A percentile compares a stretch with the other conserved stretches of the same genome.
Conservation (phyloP, 129 eudicot genomes). For the Heracleum sosnowskyi region DNA sequence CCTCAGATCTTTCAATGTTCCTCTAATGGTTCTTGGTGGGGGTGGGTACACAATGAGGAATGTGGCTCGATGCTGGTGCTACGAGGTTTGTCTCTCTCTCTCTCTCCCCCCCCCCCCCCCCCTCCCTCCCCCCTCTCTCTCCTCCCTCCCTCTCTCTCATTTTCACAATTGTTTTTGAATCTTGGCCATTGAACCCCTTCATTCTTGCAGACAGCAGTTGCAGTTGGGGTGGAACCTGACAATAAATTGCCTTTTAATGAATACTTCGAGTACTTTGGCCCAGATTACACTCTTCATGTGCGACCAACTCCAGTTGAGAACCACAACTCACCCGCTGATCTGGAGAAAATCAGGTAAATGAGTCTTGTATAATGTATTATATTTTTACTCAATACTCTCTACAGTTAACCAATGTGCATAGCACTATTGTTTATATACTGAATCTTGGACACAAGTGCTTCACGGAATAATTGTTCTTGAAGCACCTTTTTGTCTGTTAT, state of each 20-base stretch:
- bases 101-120: no score
- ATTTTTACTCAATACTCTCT: background rate
- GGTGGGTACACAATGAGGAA: conserved; percentile 88
- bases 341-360: conserved; percentile 57
- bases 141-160: no score
- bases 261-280: conserved; percentile 86
- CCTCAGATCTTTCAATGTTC: conserved; percentile 78
- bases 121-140: no score
- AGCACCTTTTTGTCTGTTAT: no score
- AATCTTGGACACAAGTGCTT: background rate
- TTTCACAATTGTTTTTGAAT: conserved; percentile 1
- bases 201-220: conserved; percentile 82
- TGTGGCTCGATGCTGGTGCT: conserved; percentile 97
- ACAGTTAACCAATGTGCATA: background rate
- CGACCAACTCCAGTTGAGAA: conserved; percentile 62
- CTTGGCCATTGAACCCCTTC: conserved; percentile 2
- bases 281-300: conserved; percentile 83
- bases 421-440: background rate
- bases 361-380: background rate
- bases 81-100: conserved; percentile 76
- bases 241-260: conserved; percentile 80
- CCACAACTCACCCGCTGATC: conserved; percentile 57
- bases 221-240: conserved; percentile 94
- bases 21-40: conserved; percentile 90
- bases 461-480: background rate